Evolutionary conservation across 2,329 filamentous ascomycete species (phyloP), one percentile per base, ranked within the genome.

Genomic region (Fusarium mexicanum): DNA sequence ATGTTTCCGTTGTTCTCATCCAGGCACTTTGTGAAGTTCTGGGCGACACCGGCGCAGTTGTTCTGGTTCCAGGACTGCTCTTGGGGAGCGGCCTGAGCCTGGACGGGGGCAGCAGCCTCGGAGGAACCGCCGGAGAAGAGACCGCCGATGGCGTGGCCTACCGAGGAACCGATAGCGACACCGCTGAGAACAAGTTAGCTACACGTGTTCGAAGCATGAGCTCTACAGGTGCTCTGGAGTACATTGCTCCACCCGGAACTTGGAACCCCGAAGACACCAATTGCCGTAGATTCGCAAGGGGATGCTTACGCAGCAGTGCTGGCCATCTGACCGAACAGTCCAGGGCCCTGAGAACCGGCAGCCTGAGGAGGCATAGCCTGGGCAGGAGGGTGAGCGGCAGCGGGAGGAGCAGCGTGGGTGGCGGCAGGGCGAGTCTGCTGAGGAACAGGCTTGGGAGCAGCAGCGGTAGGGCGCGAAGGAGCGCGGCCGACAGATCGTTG

Each of bases 321-420:
- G 76, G 96, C 96, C 93, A 99, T 98, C 88, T 98, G 94, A 68
- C 94, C 96, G 78, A 99, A 94, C 17, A 99, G 88, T 74, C 96
- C 96, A 10, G 94, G 92, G 35, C 95, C 94, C 76, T 92, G 88
- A 61, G 90, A 89, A 85, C 83, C 61, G 84, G 75, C 76, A 60
- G 74, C 74, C 73, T 76, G 73, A 54, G 73, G 60, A 71, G 73
- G 73, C 68, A 72, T 71, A 46, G 63, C 72, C 26, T 61, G 59
- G 40, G 58, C 50, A 33, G 69, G 53, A 60, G 70, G 70, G 53
- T 70, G 72, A 68, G 69, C 83, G 53, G 87, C 83, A 55, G 85
- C 84, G 61, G 84, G 82, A 67, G 89, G 87, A 63, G 87, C 85
- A 71, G 89, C 88, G 78, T 92, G 89, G 74, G 94, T 94, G 66